Evolutionary conservation across 2,329 filamentous ascomycete genomes (phyloP).

Genomic region (Podosphaera fusca): DNA sequence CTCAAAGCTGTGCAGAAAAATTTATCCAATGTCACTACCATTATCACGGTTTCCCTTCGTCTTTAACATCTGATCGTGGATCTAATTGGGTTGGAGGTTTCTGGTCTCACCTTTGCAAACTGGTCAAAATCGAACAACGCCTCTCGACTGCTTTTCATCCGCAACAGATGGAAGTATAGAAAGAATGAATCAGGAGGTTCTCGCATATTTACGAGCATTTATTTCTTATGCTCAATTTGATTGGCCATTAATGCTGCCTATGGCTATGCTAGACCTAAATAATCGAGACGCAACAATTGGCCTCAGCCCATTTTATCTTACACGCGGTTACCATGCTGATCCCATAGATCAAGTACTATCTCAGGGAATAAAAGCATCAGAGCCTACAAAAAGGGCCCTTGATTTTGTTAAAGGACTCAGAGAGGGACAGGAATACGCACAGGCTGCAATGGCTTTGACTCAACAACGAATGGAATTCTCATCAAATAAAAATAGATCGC

Average conservation of each 20-base stretch:
- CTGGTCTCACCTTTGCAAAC: not conserved
- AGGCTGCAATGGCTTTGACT: no score
- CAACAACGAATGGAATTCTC: no score
- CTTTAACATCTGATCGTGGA: not conserved
- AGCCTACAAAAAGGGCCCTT: not conserved
- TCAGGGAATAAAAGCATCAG: not conserved
- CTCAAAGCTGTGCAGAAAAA: no score
- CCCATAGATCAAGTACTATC: not conserved
- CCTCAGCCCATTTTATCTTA: not conserved
- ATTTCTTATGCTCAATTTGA: not conserved
- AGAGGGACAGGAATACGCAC: no score
- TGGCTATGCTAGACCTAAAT: not conserved
- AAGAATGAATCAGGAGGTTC: not conserved
- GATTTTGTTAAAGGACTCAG: not conserved
- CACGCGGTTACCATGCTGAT: not conserved
- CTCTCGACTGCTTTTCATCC: not conserved
- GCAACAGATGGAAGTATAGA: not conserved
- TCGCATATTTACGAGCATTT: not conserved
- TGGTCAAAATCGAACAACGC: not conserved
- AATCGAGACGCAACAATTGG: not conserved
- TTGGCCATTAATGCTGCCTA: not conserved
- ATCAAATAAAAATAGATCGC: not conserved
- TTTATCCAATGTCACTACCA: no score
- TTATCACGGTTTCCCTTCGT: not conserved
- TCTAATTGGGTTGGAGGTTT: not conserved